Percentiles rank a stretch among this genome's conserved stretches.
Conservation (phyloP, 805 yeast species). For the Kazachstania viticola region DNA sequence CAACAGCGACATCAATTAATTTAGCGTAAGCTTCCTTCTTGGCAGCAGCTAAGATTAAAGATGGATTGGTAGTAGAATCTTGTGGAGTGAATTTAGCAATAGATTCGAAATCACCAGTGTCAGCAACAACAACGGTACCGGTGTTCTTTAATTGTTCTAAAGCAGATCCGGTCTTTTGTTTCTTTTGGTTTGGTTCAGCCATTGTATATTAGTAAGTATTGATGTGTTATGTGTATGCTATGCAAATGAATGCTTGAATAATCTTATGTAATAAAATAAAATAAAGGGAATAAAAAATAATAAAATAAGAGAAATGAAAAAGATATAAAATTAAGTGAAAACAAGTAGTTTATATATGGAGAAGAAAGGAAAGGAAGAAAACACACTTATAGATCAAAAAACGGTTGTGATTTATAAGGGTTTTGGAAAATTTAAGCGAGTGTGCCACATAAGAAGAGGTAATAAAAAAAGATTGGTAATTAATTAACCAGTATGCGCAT, state of each 20-base stretch:
- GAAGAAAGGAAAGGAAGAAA: not conserved
- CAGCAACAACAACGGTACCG: slow-evolving; percentile 95
- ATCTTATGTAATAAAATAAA: too few relatives aligned
- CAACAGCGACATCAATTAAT: slow-evolving; percentile 84
- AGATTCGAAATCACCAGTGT: slow-evolving; percentile 97
- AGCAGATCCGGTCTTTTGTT: slow-evolving; percentile 43
- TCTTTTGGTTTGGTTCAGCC: slow-evolving; percentile 14
- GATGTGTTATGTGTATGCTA: too few relatives aligned
- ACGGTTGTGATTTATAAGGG: too few relatives aligned
- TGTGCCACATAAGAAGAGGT: too few relatives aligned
- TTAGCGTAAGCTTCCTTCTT: slow-evolving; percentile 81
- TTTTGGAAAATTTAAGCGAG: too few relatives aligned
- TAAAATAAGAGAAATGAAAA: too few relatives aligned
- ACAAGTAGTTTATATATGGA: not conserved
- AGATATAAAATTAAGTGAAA: too few relatives aligned
- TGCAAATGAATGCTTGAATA: not conserved
- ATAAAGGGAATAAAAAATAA: too few relatives aligned
- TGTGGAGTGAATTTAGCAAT: slow-evolving; percentile 97
- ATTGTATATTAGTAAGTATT: slow-evolving; percentile 3
- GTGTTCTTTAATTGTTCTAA: slow-evolving; percentile 88
- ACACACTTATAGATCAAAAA: too few relatives aligned
- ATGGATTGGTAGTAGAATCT: slow-evolving; percentile 98
- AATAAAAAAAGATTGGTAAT: too few relatives aligned
- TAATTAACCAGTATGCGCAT: too few relatives aligned
- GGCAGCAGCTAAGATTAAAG: slow-evolving; percentile 91